Evolutionary conservation across 176 grass and related monocot genomes (phyloP).

Genomic region (Hordeum marinum): DNA sequence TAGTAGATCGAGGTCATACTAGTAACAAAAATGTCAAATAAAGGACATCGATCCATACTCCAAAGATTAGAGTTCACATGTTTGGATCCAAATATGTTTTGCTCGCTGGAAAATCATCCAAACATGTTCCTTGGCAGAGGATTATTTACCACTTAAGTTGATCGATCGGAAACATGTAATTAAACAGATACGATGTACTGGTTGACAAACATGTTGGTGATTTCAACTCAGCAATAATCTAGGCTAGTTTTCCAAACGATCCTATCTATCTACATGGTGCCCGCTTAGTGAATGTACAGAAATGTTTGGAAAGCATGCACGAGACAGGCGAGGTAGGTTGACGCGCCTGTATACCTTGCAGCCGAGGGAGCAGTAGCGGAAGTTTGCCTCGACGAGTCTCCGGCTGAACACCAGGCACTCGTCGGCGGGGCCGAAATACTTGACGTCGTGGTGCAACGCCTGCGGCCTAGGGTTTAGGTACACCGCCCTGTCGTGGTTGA

Average conservation of each 20-base stretch:
- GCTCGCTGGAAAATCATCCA: no score
- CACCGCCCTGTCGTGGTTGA: neutral
- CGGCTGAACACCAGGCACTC: neutral
- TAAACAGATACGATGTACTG: neutral
- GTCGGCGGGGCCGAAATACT: neutral
- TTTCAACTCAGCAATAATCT: no score
- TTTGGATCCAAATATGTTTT: no score
- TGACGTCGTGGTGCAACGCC: neutral
- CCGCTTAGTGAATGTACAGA: neutral
- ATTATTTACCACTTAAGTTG: neutral
- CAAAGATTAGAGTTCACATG: neutral
- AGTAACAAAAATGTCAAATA: neutral
- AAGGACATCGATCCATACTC: neutral
- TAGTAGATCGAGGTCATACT: no score
- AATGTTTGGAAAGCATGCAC: neutral
- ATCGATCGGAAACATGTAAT: neutral
- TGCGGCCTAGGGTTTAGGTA: neutral
- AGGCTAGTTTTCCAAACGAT: neutral
- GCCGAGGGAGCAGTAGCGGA: constrained; percentile 59
- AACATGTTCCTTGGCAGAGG: no score
- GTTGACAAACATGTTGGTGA: no score
- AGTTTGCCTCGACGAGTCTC: neutral
- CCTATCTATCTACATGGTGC: neutral
- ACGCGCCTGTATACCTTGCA: constrained; percentile 53
- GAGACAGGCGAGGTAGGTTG: neutral